Conservation (phyloP, 1,139 yeast species). For the Pichia sp. region DNA sequence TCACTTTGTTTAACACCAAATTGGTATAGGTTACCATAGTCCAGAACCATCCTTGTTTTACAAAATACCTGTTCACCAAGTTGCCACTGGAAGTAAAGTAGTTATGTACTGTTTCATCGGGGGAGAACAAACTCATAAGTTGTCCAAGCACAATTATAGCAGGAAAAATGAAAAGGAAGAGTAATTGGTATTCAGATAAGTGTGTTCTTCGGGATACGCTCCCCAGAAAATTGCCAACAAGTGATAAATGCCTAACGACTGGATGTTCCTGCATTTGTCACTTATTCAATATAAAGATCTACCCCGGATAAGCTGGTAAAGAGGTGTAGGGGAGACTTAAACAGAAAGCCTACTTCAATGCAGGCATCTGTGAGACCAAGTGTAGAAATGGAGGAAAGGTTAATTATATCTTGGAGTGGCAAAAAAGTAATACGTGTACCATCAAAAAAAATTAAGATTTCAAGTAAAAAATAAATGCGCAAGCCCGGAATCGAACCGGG, state of each 20-base stretch:
- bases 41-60: conserved; percentile 94
- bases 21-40: conserved; percentile 48
- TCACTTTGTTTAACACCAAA: conserved; percentile 7
- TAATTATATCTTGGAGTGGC: not conserved
- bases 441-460: too few relatives aligned
- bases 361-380: too few relatives aligned
- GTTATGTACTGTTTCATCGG: conserved; percentile 37
- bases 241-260: conserved; percentile 2
- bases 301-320: too few relatives aligned
- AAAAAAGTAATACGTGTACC: not conserved
- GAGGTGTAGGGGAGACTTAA: too few relatives aligned
- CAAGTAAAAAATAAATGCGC: conserved; percentile 12
- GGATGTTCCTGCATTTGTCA: conserved; percentile 5
- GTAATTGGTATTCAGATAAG: conserved; percentile 9
- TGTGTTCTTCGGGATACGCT: conserved; percentile 1
- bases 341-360: too few relatives aligned
- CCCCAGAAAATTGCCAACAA: not conserved
- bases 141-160: conserved; percentile 12
- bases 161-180: conserved; percentile 6
- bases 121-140: conserved; percentile 21
- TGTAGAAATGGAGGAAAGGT: not conserved
- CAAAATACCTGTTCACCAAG: conserved; percentile 66
- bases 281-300: too few relatives aligned
- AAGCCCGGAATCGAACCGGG: conserved; percentile 22
- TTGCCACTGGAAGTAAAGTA: conserved; percentile 63